Evolutionary conservation across 495 filamentous ascomycete species (phyloP).

Genomic region (Penicillium maclennaniae): DNA sequence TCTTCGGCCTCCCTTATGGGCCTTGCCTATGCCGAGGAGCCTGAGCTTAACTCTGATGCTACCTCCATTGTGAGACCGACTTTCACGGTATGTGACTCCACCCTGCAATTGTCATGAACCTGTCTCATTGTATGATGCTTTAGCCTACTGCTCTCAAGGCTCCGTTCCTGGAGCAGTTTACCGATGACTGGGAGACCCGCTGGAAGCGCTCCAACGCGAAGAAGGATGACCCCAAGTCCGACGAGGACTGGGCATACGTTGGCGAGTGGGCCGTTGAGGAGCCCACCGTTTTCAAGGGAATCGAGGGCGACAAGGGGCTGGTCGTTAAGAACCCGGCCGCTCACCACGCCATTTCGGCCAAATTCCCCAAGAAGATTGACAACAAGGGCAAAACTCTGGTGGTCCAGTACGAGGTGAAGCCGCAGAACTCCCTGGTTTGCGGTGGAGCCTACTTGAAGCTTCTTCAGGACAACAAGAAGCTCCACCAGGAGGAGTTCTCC

Average conservation of each 20-base stretch:
- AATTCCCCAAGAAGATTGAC: slow-evolving; percentile 94
- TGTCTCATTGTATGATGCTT: slow-evolving; percentile 14
- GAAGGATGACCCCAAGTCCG: slow-evolving; percentile 81
- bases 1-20: slow-evolving; percentile 70
- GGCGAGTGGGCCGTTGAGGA: slow-evolving; percentile 97
- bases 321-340: slow-evolving; percentile 95
- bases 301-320: slow-evolving; percentile 93
- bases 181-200: slow-evolving; percentile 83
- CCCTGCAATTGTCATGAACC: slow-evolving; percentile 3
- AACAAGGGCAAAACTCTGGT: slow-evolving; percentile 96
- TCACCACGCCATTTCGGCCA: slow-evolving; percentile 98
- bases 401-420: slow-evolving; percentile 99
- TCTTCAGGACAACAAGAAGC: slow-evolving; percentile 93
- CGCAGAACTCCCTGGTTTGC: slow-evolving; percentile 96
- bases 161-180: slow-evolving; percentile 98
- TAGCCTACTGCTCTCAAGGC: slow-evolving; percentile 86
- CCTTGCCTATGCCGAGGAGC: slow-evolving; percentile 67
- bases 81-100: slow-evolving; percentile 70
- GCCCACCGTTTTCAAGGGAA: slow-evolving; percentile 86
- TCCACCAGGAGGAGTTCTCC: slow-evolving; percentile 96
- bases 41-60: slow-evolving; percentile 53
- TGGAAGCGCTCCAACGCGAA: slow-evolving; percentile 96
- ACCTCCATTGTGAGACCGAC: slow-evolving; percentile 67
- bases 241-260: slow-evolving; percentile 97
- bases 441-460: slow-evolving; percentile 99